phyloP scores from a whole-genome alignment of 2,329 filamentous ascomycete species.

The Colletotrichum sansevieriae region DNA sequence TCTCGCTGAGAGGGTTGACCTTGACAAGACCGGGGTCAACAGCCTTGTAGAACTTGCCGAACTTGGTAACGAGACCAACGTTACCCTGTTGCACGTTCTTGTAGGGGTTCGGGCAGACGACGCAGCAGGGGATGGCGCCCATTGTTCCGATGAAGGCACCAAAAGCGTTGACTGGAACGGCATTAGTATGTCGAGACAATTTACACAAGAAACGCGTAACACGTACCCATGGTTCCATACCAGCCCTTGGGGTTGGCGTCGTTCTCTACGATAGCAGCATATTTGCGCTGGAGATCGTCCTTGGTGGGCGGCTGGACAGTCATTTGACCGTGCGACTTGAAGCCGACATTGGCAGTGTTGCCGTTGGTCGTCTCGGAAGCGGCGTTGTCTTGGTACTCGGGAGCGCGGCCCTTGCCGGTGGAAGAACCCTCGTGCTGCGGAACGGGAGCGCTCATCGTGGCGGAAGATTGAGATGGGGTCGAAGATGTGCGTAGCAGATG shows the following conservation, averaged over 20 bases:
- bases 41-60: slow-evolving; percentile 93
- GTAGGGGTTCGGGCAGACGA: slow-evolving; percentile 95
- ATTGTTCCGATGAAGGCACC: slow-evolving; percentile 81
- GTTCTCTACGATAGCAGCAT: slow-evolving; percentile 74
- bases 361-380: slow-evolving; percentile 27
- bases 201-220: not conserved
- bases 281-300: slow-evolving; percentile 87
- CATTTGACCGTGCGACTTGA: slow-evolving; percentile 69
- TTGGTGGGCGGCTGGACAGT: slow-evolving; percentile 82
- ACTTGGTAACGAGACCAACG: slow-evolving; percentile 95
- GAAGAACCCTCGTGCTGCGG: slow-evolving; percentile 34
- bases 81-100: slow-evolving; percentile 93
- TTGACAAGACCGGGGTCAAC: slow-evolving; percentile 97
- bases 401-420: slow-evolving; percentile 38
- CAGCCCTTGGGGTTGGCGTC: slow-evolving; percentile 83
- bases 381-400: slow-evolving; percentile 36
- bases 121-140: slow-evolving; percentile 91
- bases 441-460: slow-evolving; percentile 39
- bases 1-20: slow-evolving; percentile 95
- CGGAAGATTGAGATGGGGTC: slow-evolving; percentile 26
- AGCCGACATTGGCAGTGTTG: slow-evolving; percentile 51
- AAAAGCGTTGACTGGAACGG: slow-evolving; percentile 73
- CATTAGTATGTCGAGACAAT: not conserved
- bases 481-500: slow-evolving; percentile 30
- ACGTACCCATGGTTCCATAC: slow-evolving; percentile 89